A percentile compares a stretch with the other conserved stretches of the same genome.
Conservation (phyloP, 805 yeast species). For the Yueomyces sinensis region DNA sequence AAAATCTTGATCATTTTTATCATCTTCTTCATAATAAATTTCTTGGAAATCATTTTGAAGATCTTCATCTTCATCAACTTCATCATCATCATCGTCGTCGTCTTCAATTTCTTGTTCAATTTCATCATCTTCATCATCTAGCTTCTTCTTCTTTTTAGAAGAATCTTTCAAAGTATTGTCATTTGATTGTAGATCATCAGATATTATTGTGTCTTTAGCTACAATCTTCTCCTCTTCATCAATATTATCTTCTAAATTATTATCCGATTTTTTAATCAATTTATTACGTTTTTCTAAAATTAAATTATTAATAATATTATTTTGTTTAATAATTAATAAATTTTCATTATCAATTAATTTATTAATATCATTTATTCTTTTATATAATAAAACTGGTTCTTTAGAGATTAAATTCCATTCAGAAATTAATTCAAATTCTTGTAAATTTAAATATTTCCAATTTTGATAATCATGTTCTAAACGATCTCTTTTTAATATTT, state of each 20-base stretch:
- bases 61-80: background rate
- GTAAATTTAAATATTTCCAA: conserved; percentile 23
- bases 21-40: conserved; percentile 5
- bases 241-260: background rate
- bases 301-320: background rate
- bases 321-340: background rate
- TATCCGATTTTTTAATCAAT: background rate
- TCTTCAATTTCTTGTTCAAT: conserved; percentile 1
- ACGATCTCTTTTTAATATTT: conserved; percentile 12
- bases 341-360: conserved; percentile 1
- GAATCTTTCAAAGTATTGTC: background rate
- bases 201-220: background rate
- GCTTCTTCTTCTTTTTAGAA: background rate
- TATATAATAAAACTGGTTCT: background rate
- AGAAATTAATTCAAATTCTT: conserved; percentile 25
- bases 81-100: conserved; percentile 1
- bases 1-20: conserved; percentile 13
- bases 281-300: background rate
- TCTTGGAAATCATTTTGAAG: conserved; percentile 4
- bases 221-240: background rate
- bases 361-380: background rate
- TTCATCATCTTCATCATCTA: conserved; percentile 1
- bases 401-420: conserved; percentile 19
- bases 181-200: background rate
- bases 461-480: conserved; percentile 20